Conservation (phyloP, 2,329 filamentous ascomycete species). For the Tolypocladium cylindrosporum region DNA sequence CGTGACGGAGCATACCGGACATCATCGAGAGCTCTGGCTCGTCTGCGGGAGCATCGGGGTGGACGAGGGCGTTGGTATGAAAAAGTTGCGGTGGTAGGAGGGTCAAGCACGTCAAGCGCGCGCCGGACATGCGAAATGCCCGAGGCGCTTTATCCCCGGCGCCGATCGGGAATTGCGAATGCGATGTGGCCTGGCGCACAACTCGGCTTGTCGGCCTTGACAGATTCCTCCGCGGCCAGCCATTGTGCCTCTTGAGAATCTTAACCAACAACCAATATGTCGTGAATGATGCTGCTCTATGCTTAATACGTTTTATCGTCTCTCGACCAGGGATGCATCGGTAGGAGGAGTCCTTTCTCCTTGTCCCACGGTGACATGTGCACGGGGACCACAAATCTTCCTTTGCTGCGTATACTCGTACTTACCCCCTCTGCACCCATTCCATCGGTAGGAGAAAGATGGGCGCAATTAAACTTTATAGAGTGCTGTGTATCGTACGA, state of each 20-base stretch:
- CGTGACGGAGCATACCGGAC: constrained; percentile 17
- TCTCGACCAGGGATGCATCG: neutral
- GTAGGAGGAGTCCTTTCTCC: too few relatives aligned
- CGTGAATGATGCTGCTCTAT: too few relatives aligned
- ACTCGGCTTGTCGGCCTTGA: neutral
- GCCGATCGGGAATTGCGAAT: neutral
- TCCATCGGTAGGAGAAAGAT: neutral
- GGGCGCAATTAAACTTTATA: neutral
- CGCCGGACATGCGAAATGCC: neutral
- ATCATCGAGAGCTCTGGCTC: constrained; percentile 4
- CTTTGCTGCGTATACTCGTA: neutral
- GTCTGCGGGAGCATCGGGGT: constrained; percentile 5
- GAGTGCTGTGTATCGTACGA: neutral
- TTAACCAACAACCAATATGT: too few relatives aligned
- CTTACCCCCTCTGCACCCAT: too few relatives aligned
- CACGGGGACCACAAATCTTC: too few relatives aligned
- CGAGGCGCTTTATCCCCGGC: neutral
- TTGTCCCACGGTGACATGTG: too few relatives aligned
- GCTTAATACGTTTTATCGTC: neutral
- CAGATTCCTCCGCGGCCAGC: neutral
- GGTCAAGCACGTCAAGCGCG: neutral
- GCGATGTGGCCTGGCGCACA: neutral
- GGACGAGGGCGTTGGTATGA: neutral
- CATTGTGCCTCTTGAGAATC: too few relatives aligned
- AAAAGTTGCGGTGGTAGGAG: neutral